Conservation (phyloP, 306 rosid species). For the Malus orientalis region DNA sequence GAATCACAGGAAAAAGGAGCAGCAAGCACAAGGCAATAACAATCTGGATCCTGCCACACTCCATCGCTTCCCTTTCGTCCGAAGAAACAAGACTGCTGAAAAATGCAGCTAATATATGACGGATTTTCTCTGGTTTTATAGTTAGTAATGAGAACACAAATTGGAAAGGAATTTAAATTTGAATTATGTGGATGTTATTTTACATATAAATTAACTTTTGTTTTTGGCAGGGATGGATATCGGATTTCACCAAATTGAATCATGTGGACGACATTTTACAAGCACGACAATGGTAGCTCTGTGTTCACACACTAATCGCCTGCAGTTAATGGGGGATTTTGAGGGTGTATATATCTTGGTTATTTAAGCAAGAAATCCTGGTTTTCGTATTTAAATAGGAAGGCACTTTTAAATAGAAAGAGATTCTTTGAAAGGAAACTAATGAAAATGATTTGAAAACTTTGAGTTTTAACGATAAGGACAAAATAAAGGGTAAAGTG, state of each 20-base stretch:
- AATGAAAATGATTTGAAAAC: too few species aligned
- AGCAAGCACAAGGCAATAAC: conserved; percentile 3
- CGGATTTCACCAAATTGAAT: background rate
- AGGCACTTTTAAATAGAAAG: background rate
- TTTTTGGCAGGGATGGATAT: background rate
- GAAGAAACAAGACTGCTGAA: background rate
- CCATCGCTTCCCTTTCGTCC: background rate
- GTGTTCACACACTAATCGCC: background rate
- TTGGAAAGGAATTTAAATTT: background rate
- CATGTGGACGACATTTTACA: background rate
- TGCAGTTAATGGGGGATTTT: background rate
- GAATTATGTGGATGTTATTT: background rate
- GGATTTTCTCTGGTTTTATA: background rate
- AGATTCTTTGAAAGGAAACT: background rate
- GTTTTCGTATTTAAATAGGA: background rate
- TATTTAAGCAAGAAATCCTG: conserved; percentile 1
- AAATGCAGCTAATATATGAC: background rate
- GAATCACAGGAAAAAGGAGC: conserved; percentile 32
- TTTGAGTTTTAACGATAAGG: too few species aligned
- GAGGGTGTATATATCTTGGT: background rate
- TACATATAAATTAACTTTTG: background rate
- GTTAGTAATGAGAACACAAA: background rate
- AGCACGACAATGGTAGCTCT: background rate
- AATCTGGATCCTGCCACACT: background rate
- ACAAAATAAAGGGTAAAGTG: too few species aligned